A percentile compares a stretch with the other conserved stretches of the same genome.
phyloP scores from a whole-genome alignment of 352 stramenopile genomes.

The Phytophthora vignae region DNA sequence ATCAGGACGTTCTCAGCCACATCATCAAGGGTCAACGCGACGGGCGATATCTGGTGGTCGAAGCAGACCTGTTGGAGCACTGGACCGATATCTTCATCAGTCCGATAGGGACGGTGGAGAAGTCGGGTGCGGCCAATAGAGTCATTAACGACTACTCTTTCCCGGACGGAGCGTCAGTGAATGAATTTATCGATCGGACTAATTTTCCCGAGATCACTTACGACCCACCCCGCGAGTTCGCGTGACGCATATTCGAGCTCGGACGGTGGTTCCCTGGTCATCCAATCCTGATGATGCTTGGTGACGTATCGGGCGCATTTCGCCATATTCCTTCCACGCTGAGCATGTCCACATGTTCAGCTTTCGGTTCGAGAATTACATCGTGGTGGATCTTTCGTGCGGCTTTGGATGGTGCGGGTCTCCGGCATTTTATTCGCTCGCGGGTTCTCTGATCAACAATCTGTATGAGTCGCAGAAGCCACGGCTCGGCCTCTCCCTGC shows the following conservation, averaged over 20 bases:
- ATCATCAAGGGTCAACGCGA: background rate
- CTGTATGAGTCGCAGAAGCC: background rate
- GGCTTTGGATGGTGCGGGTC: background rate
- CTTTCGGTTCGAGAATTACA: background rate
- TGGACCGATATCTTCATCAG: background rate
- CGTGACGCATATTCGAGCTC: background rate
- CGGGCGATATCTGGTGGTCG: background rate
- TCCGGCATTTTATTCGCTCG: background rate
- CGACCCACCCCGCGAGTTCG: background rate
- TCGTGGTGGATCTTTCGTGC: background rate
- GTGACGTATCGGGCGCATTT: background rate
- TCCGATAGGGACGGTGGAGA: background rate
- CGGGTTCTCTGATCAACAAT: background rate
- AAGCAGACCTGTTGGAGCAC: background rate
- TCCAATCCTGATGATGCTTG: conserved; percentile 6
- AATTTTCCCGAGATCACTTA: background rate
- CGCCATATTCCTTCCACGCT: background rate
- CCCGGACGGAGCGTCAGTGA: background rate
- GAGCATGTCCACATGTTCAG: conserved; percentile 2
- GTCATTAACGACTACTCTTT: background rate
- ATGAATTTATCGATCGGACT: background rate
- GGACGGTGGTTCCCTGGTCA: background rate
- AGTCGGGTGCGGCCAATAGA: background rate
- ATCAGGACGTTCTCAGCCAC: background rate
- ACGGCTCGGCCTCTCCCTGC: background rate